Percentiles rank a stretch among this genome's conserved stretches.
These are phyloP conservation scores for Fusarium sambucinum DNA, from an alignment of 2,329 filamentous ascomycete genomes.

Conservation along the genomic window DNA sequence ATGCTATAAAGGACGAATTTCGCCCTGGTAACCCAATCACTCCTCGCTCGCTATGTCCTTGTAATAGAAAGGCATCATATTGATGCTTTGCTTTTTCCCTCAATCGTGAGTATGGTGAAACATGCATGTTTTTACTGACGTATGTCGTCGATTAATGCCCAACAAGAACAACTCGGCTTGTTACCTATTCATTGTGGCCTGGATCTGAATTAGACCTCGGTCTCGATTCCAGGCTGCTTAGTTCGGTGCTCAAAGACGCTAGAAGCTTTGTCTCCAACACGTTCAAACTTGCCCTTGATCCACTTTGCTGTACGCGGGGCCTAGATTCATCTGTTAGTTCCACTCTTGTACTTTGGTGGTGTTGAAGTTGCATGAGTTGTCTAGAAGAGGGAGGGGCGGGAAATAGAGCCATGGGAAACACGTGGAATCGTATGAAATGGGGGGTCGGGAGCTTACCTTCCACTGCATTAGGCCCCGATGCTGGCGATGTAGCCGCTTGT, in stretches of 20 bases:
- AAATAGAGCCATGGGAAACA: constrained; percentile 22
- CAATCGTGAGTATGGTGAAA: constrained; percentile 2
- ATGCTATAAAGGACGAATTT: neutral
- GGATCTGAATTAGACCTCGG: constrained; percentile 68
- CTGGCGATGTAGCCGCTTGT: constrained; percentile 71
- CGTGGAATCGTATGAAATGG: constrained; percentile 5
- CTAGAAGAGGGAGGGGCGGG: constrained; percentile 3
- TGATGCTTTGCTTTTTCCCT: neutral
- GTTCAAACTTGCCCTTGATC: constrained; percentile 65
- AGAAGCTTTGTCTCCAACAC: constrained; percentile 70
- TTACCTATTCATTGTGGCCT: constrained; percentile 26
- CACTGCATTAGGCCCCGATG: constrained; percentile 82
- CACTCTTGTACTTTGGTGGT: constrained; percentile 2
- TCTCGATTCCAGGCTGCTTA: constrained; percentile 72
- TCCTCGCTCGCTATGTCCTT: constrained; percentile 30
- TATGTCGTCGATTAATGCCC: constrained; percentile 6
- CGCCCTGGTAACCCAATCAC: constrained; percentile 1
- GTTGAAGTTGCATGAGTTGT: constrained; percentile 12
- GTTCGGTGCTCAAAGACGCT: constrained; percentile 70
- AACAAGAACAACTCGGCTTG: neutral
- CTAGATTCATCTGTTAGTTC: constrained; percentile 44
- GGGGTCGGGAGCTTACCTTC: constrained; percentile 54
- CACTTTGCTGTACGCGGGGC: constrained; percentile 61
- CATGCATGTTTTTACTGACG: neutral
- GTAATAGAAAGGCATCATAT: neutral